A percentile compares a stretch with the other conserved stretches of the same genome.
These are phyloP conservation scores for Microsporum audouinii DNA, from an alignment of 2,329 filamentous ascomycete genomes.

Conservation along the genomic window DNA sequence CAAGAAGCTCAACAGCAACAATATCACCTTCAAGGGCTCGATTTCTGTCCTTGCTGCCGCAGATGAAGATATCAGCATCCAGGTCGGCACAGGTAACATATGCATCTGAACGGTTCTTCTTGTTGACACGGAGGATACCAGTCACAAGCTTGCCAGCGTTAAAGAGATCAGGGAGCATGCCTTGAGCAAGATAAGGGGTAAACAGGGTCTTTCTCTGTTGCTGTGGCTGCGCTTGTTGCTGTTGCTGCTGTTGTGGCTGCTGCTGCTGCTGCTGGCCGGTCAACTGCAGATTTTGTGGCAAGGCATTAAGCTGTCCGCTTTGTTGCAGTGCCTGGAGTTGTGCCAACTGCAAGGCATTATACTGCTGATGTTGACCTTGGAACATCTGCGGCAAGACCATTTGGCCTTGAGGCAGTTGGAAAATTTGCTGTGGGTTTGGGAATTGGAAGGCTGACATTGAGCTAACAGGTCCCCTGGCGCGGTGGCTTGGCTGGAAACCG, in stretches of 20 bases:
- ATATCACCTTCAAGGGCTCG: conserved; percentile 91
- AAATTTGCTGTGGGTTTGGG: conserved; percentile 68
- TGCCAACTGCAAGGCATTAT: conserved; percentile 70
- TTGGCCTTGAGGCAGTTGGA: conserved; percentile 71
- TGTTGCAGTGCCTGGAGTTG: conserved; percentile 57
- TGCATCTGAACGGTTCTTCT: conserved; percentile 97
- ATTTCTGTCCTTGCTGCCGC: conserved; percentile 97
- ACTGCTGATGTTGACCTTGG: conserved; percentile 62
- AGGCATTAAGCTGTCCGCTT: conserved; percentile 66
- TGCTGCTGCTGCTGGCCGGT: conserved; percentile 45
- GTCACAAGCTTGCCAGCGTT: conserved; percentile 89
- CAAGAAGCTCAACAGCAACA: conserved; percentile 87
- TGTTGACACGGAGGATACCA: conserved; percentile 94
- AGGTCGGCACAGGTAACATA: conserved; percentile 92
- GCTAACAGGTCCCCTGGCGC: conserved; percentile 70
- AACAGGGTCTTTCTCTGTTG: conserved; percentile 94
- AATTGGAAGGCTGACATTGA: conserved; percentile 79
- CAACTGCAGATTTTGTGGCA: conserved; percentile 40
- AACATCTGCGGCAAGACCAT: conserved; percentile 79
- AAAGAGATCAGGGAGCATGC: conserved; percentile 78
- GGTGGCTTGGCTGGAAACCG: conserved; percentile 83
- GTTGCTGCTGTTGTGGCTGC: conserved; percentile 60
- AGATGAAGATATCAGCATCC: conserved; percentile 98
- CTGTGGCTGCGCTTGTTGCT: conserved; percentile 53
- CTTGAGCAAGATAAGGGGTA: conserved; percentile 93